Conservation (phyloP, 2,329 filamentous ascomycete genomes). For the Dryadomyces quercivorus region DNA sequence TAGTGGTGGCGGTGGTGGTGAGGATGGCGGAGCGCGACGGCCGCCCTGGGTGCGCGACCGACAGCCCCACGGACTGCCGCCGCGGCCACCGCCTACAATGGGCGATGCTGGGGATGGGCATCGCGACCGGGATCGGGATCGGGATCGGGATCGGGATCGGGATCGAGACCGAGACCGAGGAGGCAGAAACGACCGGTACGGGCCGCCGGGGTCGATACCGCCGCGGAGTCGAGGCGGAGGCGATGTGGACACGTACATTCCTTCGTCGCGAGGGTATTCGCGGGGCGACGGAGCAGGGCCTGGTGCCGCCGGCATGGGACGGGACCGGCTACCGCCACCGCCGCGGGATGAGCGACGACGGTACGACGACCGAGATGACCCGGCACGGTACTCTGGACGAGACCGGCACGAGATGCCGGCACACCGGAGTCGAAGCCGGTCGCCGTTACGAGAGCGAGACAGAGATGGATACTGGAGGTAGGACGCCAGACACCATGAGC, state of each 20-base stretch:
- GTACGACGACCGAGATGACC: conserved; percentile 27
- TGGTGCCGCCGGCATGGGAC: neutral
- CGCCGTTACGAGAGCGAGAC: conserved; percentile 18
- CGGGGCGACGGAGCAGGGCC: neutral
- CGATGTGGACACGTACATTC: conserved; percentile 36
- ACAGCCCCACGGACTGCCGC: conserved; percentile 29
- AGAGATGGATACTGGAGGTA: conserved; percentile 2
- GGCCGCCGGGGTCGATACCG: conserved; percentile 2
- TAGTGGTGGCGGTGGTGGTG: neutral
- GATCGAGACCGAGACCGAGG: conserved; percentile 18
- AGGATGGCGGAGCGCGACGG: conserved; percentile 23
- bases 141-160: conserved; percentile 20
- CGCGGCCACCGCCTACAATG: conserved; percentile 35
- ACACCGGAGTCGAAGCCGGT: conserved; percentile 33
- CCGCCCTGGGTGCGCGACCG: conserved; percentile 45
- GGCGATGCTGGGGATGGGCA: conserved; percentile 23
- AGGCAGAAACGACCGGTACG: conserved; percentile 2
- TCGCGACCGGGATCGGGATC: conserved; percentile 28
- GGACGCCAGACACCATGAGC: neutral
- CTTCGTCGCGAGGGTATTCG: conserved; percentile 25
- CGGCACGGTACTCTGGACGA: conserved; percentile 12
- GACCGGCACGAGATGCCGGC: conserved; percentile 21
- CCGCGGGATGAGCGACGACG: conserved; percentile 27
- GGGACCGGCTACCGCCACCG: conserved; percentile 11
- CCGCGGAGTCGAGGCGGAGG: conserved; percentile 12